Base-by-base conservation (phyloP, 1,284 basidiomycete genomes). In the Inonotus hispidus region DNA sequence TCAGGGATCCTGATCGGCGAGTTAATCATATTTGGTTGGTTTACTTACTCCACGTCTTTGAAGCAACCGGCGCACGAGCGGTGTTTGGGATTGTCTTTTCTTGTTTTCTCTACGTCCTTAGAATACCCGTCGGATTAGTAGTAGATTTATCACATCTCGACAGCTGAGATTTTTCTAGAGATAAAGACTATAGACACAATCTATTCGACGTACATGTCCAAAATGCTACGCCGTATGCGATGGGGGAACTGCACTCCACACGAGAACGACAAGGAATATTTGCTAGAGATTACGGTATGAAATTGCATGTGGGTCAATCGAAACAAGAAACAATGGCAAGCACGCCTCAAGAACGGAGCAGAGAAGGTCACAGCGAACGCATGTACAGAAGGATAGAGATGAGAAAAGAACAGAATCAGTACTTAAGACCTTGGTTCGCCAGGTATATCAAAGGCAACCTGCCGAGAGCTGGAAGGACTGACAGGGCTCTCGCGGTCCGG, bases 41-140 rank as follows among this genome's bases (percentile, higher is more conserved):
- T 1, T 27, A 19, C 10, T 16, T 71, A n/a, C 75, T 76, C 52
- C 69, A 73, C 56, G 25, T 69, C 29, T 58, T 77, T 37, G 73
- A 77, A 67, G 50, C 50, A 38, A 70, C 66, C 11, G 72, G 71
- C 1, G 27, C 66, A 21, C 65, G 71, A 16, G 37, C 21, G 3
- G 55, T 67, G 25, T 8, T 64, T 0, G 63, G 65, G 14, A 56
- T 49, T 45, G n/a, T 67, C 14, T 41, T 67, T 37, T 57, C 61
- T n/a, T 63, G 63, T 23, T n/a, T 52, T 39, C 65, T 68, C 25
- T 47, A 43, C 23, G 32, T 65, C 19, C n/a, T 58, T 16, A 46
- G 54, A 41, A 11, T 56, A 19, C 46, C 49, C 7, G 14, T 63
- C 27, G 54, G 53, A 46, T 8, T 60, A 1, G 39, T 63, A 7